A percentile compares a stretch with the other conserved stretches of the same genome.
These are phyloP conservation scores for Rickenella mellea DNA, from an alignment of 768 basidiomycete genomes.

Conservation along the genomic window DNA sequence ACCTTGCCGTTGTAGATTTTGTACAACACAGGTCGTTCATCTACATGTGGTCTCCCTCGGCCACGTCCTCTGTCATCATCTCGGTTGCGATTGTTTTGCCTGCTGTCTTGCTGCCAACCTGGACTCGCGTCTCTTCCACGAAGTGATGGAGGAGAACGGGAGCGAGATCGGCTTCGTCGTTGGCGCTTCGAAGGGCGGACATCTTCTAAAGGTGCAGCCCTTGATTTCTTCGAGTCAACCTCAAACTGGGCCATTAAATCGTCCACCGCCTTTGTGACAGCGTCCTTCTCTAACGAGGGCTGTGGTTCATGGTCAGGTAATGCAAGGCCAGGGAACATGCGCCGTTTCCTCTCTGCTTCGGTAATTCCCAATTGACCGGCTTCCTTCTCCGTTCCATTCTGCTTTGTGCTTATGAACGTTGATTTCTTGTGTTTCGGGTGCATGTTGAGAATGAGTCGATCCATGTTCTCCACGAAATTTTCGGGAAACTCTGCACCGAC, in stretches of 20 bases:
- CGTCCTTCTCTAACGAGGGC: constrained; percentile 59
- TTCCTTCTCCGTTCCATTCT: constrained; percentile 13
- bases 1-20: constrained; percentile 92
- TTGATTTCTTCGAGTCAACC: constrained; percentile 54
- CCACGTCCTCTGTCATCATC: constrained; percentile 32
- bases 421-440: constrained; percentile 94
- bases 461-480: constrained; percentile 85
- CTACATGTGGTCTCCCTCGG: constrained; percentile 36
- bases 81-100: too few species aligned
- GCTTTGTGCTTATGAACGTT: constrained; percentile 24
- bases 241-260: constrained; percentile 77
- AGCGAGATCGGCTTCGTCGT: constrained; percentile 37
- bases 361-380: constrained; percentile 27
- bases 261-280: constrained; percentile 80
- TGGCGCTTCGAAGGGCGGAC: constrained; percentile 51
- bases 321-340: constrained; percentile 87
- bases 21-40: constrained; percentile 82
- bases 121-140: constrained; percentile 44
- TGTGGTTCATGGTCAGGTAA: constrained; percentile 65
- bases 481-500: constrained; percentile 80
- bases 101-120: too few species aligned
- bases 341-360: constrained; percentile 69
- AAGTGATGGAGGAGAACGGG: constrained; percentile 50
- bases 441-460: constrained; percentile 88
- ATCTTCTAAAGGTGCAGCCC: constrained; percentile 30